phyloP scores from a whole-genome alignment of 441 rosid species.

The Theobroma grandiflorum region DNA sequence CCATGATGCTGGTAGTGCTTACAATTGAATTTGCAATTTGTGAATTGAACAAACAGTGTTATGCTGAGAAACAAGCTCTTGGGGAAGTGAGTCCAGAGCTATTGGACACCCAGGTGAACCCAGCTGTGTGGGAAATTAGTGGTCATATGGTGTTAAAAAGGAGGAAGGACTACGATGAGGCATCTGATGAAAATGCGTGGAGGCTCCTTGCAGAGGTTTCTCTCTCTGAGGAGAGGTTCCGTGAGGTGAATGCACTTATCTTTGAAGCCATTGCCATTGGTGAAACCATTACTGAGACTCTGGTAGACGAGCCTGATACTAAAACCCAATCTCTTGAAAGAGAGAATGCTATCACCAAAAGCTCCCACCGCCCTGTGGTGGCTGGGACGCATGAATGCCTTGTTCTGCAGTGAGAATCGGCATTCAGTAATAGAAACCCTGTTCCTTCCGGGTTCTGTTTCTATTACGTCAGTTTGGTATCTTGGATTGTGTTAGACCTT shows the following conservation, averaged over 20 bases:
- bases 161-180: slow-evolving; percentile 87
- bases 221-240: slow-evolving; percentile 86
- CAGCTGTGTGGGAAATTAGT: slow-evolving; percentile 99
- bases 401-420: slow-evolving; percentile 54
- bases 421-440: slow-evolving; percentile 22
- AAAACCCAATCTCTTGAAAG: slow-evolving; percentile 28
- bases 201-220: slow-evolving; percentile 93
- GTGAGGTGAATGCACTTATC: slow-evolving; percentile 74
- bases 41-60: slow-evolving; percentile 68
- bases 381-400: slow-evolving; percentile 61
- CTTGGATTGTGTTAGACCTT: slow-evolving; percentile 10
- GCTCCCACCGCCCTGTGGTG: slow-evolving; percentile 39
- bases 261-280: slow-evolving; percentile 63
- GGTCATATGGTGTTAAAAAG: slow-evolving; percentile 98
- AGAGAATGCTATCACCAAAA: slow-evolving; percentile 35
- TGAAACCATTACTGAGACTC: slow-evolving; percentile 25
- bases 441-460: not conserved
- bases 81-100: slow-evolving; percentile 90
- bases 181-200: slow-evolving; percentile 93
- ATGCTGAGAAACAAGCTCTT: slow-evolving; percentile 99
- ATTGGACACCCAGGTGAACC: slow-evolving; percentile 95
- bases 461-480: slow-evolving; percentile 16
- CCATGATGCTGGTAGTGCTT: not conserved
- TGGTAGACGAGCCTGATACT: slow-evolving; percentile 36
- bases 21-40: not conserved